Percentiles rank a stretch among this genome's conserved stretches.
These are phyloP conservation scores for Neurospora discreta DNA, from an alignment of 495 filamentous ascomycete species.

Conservation along the genomic window DNA sequence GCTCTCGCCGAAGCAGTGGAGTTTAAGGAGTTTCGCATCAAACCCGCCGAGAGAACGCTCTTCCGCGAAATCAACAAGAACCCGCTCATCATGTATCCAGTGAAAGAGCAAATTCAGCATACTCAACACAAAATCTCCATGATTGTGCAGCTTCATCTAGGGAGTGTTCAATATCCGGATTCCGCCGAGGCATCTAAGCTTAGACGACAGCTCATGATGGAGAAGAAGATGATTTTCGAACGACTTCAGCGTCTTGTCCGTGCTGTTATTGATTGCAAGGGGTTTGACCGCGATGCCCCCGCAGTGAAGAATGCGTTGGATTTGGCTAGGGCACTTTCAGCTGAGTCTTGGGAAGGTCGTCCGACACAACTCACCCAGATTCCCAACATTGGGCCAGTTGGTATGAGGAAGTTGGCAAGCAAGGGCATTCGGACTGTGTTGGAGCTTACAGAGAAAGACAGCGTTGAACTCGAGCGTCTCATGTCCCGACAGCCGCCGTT, in stretches of 20 bases:
- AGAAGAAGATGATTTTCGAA: conserved; percentile 63
- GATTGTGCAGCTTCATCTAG: conserved; percentile 72
- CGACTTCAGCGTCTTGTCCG: conserved; percentile 64
- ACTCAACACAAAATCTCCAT: conserved; percentile 79
- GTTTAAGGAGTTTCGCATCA: conserved; percentile 61
- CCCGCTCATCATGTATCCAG: conserved; percentile 59
- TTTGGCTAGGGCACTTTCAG: conserved; percentile 64
- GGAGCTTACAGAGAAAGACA: conserved; percentile 54
- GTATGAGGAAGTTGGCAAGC: conserved; percentile 64
- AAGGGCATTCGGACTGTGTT: conserved; percentile 62
- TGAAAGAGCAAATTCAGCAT: conserved; percentile 64
- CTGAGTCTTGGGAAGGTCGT: conserved; percentile 77
- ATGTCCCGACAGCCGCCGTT: conserved; percentile 76
- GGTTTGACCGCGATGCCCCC: conserved; percentile 53
- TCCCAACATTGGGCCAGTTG: conserved; percentile 65
- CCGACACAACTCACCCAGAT: conserved; percentile 81
- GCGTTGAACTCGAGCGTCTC: conserved; percentile 62
- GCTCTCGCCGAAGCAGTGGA: conserved; percentile 56
- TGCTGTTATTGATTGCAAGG: conserved; percentile 78
- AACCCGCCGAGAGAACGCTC: conserved; percentile 57
- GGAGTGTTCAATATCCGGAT: conserved; percentile 58
- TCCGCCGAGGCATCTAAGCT: conserved; percentile 51
- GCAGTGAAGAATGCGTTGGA: conserved; percentile 62
- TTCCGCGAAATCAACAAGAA: conserved; percentile 79
- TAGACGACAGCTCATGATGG: conserved; percentile 50